These are phyloP conservation scores for Arbutus unedo DNA, from an alignment of 148 eudicot species.

Conservation along the genomic window DNA sequence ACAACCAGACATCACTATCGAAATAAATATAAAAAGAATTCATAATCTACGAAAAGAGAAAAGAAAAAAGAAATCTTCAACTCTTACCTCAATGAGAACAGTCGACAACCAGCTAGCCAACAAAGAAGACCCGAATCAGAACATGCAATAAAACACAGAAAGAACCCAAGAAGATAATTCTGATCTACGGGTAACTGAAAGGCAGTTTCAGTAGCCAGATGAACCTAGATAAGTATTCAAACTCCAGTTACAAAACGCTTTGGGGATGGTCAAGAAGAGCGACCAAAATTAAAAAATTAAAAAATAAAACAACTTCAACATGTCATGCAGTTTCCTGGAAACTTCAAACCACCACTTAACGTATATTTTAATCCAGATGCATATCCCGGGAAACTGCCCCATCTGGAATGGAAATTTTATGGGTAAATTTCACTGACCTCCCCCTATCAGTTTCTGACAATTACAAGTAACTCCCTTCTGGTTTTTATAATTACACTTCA, in stretches of 20 bases:
- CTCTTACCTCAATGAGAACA: neutral
- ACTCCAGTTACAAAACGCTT: neutral
- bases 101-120: neutral
- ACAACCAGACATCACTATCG: neutral
- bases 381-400: neutral
- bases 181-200: neutral
- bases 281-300: neutral
- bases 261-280: neutral
- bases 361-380: neutral
- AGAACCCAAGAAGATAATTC: neutral
- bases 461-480: no score
- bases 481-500: no score
- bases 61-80: neutral
- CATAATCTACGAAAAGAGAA: neutral
- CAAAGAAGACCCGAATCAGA: conserved; percentile 7
- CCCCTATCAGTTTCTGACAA: no score
- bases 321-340: conserved; percentile 5
- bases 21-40: neutral
- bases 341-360: neutral
- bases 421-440: no score
- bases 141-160: neutral
- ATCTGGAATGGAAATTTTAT: neutral
- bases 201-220: no score
- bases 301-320: neutral
- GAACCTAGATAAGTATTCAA: no score